A percentile compares a stretch with the other conserved stretches of the same genome.
phyloP scores from a whole-genome alignment of 108 stramenopile species.

The Fistulifera solaris region DNA sequence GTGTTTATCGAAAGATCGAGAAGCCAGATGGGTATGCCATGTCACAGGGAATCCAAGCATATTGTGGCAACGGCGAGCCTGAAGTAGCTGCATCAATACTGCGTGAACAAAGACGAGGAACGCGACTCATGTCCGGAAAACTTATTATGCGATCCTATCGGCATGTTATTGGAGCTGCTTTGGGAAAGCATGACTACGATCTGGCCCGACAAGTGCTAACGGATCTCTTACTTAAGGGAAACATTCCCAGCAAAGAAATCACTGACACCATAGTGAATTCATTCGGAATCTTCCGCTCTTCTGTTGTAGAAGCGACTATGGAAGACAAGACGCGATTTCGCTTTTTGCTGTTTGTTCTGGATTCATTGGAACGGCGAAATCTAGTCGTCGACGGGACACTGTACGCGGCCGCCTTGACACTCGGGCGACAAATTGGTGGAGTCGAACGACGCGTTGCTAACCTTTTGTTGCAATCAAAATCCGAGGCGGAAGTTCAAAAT shows the following conservation, averaged over 20 bases:
- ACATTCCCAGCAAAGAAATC: constrained; percentile 65
- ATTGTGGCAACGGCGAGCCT: constrained; percentile 37
- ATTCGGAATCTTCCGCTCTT: constrained; percentile 1
- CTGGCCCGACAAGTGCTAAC: constrained; percentile 34
- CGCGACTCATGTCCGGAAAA: constrained; percentile 45
- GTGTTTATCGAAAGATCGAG: constrained; percentile 53
- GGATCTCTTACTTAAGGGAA: constrained; percentile 40
- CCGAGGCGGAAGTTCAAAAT: constrained; percentile 3
- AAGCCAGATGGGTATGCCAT: constrained; percentile 70
- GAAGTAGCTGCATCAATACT: constrained; percentile 36
- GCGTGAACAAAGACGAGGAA: constrained; percentile 26
- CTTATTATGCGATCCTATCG: constrained; percentile 53
- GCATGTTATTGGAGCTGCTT: constrained; percentile 27
- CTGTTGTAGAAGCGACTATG: constrained; percentile 6
- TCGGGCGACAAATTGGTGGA: constrained; percentile 42
- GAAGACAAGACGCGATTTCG: constrained; percentile 20
- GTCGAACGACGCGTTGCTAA: constrained; percentile 44
- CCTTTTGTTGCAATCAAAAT: constrained; percentile 27
- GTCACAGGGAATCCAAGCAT: constrained; percentile 48
- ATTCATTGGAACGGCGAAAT: constrained; percentile 51
- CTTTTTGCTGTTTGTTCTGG: constrained; percentile 63
- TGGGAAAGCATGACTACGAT: constrained; percentile 34
- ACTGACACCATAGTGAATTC: constrained; percentile 26
- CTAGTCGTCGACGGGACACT: constrained; percentile 47
- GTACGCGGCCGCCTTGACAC: constrained; percentile 47